phyloP scores from a whole-genome alignment of 371 early-diverging fungal species.

The Lichtheimia corymbifera region DNA sequence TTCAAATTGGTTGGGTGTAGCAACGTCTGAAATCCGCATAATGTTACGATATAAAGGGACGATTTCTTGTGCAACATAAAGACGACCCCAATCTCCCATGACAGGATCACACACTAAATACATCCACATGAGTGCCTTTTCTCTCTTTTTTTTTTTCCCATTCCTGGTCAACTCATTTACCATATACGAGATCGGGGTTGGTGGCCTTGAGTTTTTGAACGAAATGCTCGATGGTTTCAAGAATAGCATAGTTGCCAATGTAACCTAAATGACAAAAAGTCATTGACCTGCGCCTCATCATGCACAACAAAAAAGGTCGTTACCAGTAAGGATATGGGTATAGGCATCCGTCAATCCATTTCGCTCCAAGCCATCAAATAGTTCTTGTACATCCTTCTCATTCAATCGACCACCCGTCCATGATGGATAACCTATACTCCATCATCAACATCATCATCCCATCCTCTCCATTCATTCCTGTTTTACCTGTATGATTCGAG shows the following conservation, averaged over 20 bases:
- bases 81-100: slow-evolving; percentile 85
- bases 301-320: neutral
- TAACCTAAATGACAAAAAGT: slow-evolving; percentile 57
- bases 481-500: slow-evolving; percentile 83
- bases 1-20: slow-evolving; percentile 94
- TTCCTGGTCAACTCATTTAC: slow-evolving; percentile 22
- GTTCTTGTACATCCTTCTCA: slow-evolving; percentile 63
- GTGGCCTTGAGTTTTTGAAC: slow-evolving; percentile 47
- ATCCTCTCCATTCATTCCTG: neutral
- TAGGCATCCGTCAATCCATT: slow-evolving; percentile 77
- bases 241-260: slow-evolving; percentile 75
- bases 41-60: slow-evolving; percentile 75
- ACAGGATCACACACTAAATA: slow-evolving; percentile 87
- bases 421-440: slow-evolving; percentile 68
- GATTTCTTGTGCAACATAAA: slow-evolving; percentile 85
- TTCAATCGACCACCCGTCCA: slow-evolving; percentile 71
- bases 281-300: neutral
- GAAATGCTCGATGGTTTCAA: slow-evolving; percentile 62
- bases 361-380: slow-evolving; percentile 71
- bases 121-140: neutral
- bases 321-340: slow-evolving; percentile 81
- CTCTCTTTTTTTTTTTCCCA: no score
- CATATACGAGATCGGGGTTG: slow-evolving; percentile 51
- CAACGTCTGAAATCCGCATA: slow-evolving; percentile 67
- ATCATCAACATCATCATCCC: neutral